These are phyloP conservation scores for Amoebophrya sp. DNA, from an alignment of 169 alveolate species.

Conservation along the genomic window DNA sequence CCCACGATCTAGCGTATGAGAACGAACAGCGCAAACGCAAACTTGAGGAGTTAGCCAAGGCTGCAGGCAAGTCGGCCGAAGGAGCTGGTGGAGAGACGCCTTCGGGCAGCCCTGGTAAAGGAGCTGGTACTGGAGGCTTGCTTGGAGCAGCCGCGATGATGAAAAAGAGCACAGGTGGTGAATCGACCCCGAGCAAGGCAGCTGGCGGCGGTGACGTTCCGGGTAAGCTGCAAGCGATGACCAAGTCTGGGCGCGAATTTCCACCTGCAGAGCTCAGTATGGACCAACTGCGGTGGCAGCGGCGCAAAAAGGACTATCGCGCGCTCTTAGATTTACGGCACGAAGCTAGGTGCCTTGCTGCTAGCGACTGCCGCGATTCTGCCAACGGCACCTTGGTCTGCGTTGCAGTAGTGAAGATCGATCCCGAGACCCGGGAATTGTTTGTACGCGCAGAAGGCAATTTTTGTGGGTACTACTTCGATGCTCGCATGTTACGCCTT, in stretches of 20 bases:
- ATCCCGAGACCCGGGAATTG: background rate
- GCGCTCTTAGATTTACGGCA: background rate
- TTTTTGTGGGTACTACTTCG: slow-evolving; percentile 16
- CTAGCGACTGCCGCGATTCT: background rate
- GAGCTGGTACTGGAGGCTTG: too few species aligned
- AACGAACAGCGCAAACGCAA: too few species aligned
- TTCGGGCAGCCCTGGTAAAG: too few species aligned
- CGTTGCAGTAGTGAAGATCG: background rate
- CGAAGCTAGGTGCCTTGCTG: background rate
- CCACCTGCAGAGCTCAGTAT: background rate
- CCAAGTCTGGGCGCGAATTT: background rate
- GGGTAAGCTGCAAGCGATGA: background rate
- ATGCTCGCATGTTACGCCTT: background rate
- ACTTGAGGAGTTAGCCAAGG: too few species aligned
- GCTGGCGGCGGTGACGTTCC: background rate
- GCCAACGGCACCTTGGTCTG: background rate
- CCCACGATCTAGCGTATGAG: too few species aligned
- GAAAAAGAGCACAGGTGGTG: too few species aligned
- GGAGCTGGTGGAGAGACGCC: too few species aligned
- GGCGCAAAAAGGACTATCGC: background rate
- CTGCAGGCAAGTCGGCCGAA: too few species aligned
- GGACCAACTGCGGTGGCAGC: background rate
- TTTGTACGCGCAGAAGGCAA: background rate
- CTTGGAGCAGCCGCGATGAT: too few species aligned
- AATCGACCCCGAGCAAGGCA: background rate